A percentile compares a stretch with the other conserved stretches of the same genome.
phyloP scores from a whole-genome alignment of 495 filamentous ascomycete species.

The Choiromyces venosus region DNA sequence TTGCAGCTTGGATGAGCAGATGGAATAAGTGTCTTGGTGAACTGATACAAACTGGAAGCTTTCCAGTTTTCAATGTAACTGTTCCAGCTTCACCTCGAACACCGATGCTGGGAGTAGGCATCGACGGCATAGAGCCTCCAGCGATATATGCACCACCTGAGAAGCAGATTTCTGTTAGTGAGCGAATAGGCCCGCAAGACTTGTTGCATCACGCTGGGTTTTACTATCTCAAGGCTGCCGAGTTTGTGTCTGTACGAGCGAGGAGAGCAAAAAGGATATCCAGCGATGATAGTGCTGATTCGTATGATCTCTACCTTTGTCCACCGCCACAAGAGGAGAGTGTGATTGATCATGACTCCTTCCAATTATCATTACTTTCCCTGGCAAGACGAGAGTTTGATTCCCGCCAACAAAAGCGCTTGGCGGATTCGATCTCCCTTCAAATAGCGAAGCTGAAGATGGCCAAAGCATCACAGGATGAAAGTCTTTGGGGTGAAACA shows the following conservation, averaged over 20 bases:
- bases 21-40: conserved; percentile 41
- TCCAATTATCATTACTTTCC: conserved; percentile 22
- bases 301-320: conserved; percentile 82
- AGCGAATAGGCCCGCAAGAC: conserved; percentile 70
- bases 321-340: conserved; percentile 66
- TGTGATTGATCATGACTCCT: conserved; percentile 10
- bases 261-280: conserved; percentile 62
- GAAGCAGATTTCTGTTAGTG: conserved; percentile 56
- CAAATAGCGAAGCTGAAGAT: conserved; percentile 33
- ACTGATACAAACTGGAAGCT: conserved; percentile 20
- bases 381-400: conserved; percentile 36
- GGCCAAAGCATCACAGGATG: conserved; percentile 11
- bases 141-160: conserved; percentile 59
- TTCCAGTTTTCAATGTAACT: conserved; percentile 28
- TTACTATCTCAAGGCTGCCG: conserved; percentile 69
- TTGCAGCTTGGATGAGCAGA: conserved; percentile 29
- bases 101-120: conserved; percentile 14
- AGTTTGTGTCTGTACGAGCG: conserved; percentile 57
- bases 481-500: conserved; percentile 57
- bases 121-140: conserved; percentile 32
- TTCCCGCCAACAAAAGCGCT: conserved; percentile 24
- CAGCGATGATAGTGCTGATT: conserved; percentile 66
- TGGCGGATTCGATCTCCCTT: conserved; percentile 31
- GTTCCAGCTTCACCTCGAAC: not conserved
- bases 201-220: conserved; percentile 81